Percentiles rank a stretch among this genome's conserved stretches.
Conservation (phyloP, 176 grass and related monocot genomes). For the Avena atlantica region DNA sequence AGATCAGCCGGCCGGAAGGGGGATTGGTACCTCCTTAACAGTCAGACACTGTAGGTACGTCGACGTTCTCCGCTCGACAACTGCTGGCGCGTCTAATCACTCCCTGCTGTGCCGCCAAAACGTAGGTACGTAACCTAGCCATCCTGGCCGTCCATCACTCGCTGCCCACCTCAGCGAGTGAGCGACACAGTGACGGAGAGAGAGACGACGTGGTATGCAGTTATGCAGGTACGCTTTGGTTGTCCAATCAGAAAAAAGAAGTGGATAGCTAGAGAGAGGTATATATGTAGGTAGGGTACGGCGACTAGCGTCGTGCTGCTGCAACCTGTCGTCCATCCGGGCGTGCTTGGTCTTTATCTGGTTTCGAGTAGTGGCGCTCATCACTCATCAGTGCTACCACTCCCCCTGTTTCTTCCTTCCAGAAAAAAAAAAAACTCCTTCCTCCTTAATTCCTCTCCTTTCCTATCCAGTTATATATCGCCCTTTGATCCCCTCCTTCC, state of each 20-base stretch:
- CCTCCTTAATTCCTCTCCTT: not conserved
- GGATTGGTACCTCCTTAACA: not conserved
- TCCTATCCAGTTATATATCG: conserved; percentile 24
- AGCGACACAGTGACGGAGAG: not conserved
- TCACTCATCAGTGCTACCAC: not conserved
- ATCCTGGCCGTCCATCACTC: not conserved
- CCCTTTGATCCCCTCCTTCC: not conserved
- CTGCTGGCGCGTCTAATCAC: not conserved
- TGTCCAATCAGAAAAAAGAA: not conserved
- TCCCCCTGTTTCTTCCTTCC: not conserved
- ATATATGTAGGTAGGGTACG: not conserved
- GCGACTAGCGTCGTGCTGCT: conserved; percentile 24
- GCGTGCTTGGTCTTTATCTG: not conserved
- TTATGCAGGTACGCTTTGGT: not conserved
- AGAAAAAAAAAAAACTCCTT: conserved; percentile 4
- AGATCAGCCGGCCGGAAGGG: no score
- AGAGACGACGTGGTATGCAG: not conserved
- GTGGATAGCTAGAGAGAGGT: not conserved
- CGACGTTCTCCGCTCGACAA: not conserved
- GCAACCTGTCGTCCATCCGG: not conserved
- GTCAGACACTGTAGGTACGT: not conserved
- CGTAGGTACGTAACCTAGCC: not conserved
- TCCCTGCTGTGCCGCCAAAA: not conserved
- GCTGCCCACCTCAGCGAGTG: not conserved
- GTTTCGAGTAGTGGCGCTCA: not conserved